These are phyloP conservation scores for Paramecium caudatum DNA, from an alignment of 73 alveolate species.

Conservation along the genomic window DNA sequence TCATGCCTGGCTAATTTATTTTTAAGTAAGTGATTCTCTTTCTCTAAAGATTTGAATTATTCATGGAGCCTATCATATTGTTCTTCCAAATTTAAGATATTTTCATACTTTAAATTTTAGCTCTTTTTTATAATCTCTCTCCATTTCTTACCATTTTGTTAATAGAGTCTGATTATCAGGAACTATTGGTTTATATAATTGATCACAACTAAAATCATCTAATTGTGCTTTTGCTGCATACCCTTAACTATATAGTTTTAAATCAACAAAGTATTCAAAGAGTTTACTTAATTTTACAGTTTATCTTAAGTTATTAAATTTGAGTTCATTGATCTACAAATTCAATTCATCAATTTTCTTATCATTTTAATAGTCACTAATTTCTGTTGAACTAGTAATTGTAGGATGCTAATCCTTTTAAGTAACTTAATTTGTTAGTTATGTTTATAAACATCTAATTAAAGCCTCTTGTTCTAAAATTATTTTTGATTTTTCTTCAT, in stretches of 20 bases:
- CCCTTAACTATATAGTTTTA: not conserved
- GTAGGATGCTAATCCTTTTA: not conserved
- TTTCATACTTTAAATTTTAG: not conserved
- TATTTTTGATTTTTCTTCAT: not conserved
- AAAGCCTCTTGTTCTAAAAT: not conserved
- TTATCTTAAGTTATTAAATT: not conserved
- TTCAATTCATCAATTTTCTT: not conserved
- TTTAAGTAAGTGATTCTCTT: not conserved
- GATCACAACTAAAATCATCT: not conserved
- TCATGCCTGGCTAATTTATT: not conserved
- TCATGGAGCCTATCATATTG: not conserved
- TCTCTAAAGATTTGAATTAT: not conserved
- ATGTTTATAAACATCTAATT: not conserved
- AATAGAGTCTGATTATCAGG: not conserved
- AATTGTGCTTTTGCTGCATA: not conserved
- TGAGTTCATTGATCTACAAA: not conserved
- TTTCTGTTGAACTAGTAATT: not conserved
- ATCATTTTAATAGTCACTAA: not conserved
- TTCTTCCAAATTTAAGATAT: constrained; percentile 7
- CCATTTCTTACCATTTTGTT: not conserved
- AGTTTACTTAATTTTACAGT: not conserved
- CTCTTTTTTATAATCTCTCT: not conserved
- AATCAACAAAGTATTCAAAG: not conserved
- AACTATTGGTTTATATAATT: not conserved
- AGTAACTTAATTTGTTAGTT: not conserved